Base-by-base conservation (phyloP, 1,284 basidiomycete species). In the Phaffia rhodozyma region DNA sequence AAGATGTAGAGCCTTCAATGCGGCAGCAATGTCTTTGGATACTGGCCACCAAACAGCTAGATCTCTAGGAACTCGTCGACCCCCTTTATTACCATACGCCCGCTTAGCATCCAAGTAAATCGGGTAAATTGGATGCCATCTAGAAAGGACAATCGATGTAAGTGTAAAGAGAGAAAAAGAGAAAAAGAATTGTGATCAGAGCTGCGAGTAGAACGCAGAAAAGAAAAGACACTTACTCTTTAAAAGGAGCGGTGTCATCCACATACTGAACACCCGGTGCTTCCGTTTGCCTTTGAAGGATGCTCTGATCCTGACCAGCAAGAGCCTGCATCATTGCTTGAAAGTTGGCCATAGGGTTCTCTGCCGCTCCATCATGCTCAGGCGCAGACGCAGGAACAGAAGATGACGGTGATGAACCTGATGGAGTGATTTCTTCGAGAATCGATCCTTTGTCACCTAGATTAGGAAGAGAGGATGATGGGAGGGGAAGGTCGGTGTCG, bases 71-170 rank as follows among this genome's bases (percentile, higher is more conserved):
- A 78, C 73, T 5, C 77, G 70, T 13, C 78, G 69, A 43, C 70
- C 72, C 7, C 77, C 77, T n/a, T 72, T 74, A 38, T 72, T 68
- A 60, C 64, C 64, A 34, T 72, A 74, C 32, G 74, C 72, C 11
- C 70, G 71, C 67, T 77, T 77, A 59, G 74, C 74, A 62, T 79
- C 78, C 51, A 78, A 67, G 69, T 79, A 79, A 67, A 78, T 75
- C 1, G 78, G 78, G 65, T 79, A 79, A 61, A 79, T 62, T 5
- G 64, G 60, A 21, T 66, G 64, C 64, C 64, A 66, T 23, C 64
- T 66, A 43, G n/a, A 47, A 38, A 34, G 20, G 5, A 23, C 30
- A 54, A 29, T 3, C 30, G 25, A 30, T 27, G 32, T n/a, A 13
- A 21, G 29, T 21, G 21, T 16, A 25, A 23, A 47, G 38, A 25